These are phyloP conservation scores for Nadsonia commutata DNA, from an alignment of 1,139 yeast species.

Conservation along the genomic window DNA sequence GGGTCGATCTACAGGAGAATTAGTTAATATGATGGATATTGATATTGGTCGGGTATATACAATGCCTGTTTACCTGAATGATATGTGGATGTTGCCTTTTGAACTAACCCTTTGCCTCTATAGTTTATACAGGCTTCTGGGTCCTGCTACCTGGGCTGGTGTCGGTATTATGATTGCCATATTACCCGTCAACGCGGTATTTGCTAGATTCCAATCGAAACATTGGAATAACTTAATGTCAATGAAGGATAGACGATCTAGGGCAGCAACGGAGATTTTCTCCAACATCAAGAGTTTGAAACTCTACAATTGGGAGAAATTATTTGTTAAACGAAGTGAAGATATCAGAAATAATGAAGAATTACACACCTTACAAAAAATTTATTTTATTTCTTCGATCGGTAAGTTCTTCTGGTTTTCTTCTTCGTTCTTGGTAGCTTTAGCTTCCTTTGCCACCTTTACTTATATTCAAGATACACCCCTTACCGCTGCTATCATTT, in stretches of 20 bases:
- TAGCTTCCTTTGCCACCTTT: conserved; percentile 42
- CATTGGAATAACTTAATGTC: conserved; percentile 51
- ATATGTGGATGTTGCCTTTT: conserved; percentile 44
- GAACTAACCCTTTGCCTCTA: conserved; percentile 38
- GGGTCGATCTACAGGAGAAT: conserved; percentile 74
- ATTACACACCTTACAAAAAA: conserved; percentile 27
- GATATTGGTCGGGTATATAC: conserved; percentile 65
- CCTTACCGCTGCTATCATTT: conserved; percentile 50
- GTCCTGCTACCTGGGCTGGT: conserved; percentile 51
- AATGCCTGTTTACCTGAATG: conserved; percentile 37
- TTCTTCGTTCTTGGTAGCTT: conserved; percentile 53
- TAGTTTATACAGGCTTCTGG: conserved; percentile 45
- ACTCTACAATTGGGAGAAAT: conserved; percentile 60
- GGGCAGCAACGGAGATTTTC: conserved; percentile 43
- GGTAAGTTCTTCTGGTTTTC: conserved; percentile 49
- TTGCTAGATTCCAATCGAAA: conserved; percentile 34
- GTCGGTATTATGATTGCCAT: conserved; percentile 36
- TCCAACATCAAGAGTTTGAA: conserved; percentile 55
- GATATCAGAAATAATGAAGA: conserved; percentile 33
- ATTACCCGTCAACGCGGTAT: conserved; percentile 41
- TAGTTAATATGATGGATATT: conserved; percentile 50
- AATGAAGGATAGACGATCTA: conserved; percentile 39
- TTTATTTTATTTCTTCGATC: conserved; percentile 31
- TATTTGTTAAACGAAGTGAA: conserved; percentile 38
- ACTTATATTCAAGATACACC: conserved; percentile 21